phyloP scores from a whole-genome alignment of 73 alveolate genomes.

The Urostyla sp. region DNA sequence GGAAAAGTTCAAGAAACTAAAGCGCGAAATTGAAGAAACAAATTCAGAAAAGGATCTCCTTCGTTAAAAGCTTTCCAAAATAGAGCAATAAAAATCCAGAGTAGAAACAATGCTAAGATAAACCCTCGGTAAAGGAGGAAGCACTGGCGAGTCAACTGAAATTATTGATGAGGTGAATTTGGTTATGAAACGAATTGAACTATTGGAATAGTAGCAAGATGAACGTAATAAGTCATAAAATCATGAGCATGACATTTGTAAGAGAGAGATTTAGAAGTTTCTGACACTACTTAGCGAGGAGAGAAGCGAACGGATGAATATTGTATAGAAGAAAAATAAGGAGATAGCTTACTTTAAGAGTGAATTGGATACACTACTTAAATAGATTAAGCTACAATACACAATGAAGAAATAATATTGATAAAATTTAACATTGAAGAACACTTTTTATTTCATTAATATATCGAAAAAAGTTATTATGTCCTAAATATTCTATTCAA shows the following conservation, averaged over 20 bases:
- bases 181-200: slow-evolving; percentile 16
- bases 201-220: slow-evolving; percentile 36
- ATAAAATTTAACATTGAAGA: too few relatives aligned
- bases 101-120: slow-evolving; percentile 15
- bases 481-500: too few relatives aligned
- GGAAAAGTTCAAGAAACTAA: background rate
- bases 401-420: too few relatives aligned
- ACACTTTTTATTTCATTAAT: too few relatives aligned
- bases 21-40: background rate
- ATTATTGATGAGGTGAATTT: slow-evolving; percentile 31
- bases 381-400: too few relatives aligned
- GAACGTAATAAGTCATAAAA: slow-evolving; percentile 5
- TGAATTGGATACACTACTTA: slow-evolving; percentile 42
- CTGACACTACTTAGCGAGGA: slow-evolving; percentile 8
- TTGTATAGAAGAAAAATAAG: slow-evolving; percentile 31
- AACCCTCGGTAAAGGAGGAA: slow-evolving; percentile 17
- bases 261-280: slow-evolving; percentile 36
- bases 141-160: background rate
- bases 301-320: slow-evolving; percentile 8
- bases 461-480: too few relatives aligned
- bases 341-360: slow-evolving; percentile 38
- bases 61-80: background rate
- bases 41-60: slow-evolving; percentile 7
- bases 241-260: slow-evolving; percentile 30
- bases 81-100: slow-evolving; percentile 15